phyloP scores from a whole-genome alignment of 1,139 yeast species.

The Blastobotrys proliferans region DNA sequence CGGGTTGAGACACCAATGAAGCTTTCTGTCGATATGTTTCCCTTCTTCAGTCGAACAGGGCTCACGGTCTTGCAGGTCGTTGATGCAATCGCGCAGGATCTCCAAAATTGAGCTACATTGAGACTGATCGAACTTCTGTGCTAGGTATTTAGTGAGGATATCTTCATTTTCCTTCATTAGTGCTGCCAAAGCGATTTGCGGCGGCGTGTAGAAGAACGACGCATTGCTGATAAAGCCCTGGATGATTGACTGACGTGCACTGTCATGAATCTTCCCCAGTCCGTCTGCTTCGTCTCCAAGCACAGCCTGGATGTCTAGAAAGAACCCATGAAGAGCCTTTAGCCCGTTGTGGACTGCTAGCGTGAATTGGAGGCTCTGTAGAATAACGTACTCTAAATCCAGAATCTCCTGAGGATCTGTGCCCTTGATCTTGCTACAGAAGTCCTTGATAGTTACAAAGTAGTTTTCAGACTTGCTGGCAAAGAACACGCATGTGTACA shows the following conservation, averaged over 20 bases:
- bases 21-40: slow-evolving; percentile 33
- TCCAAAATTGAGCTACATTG: slow-evolving; percentile 18
- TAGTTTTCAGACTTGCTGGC: slow-evolving; percentile 93
- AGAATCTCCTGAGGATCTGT: slow-evolving; percentile 61
- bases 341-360: slow-evolving; percentile 84
- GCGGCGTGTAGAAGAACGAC: slow-evolving; percentile 77
- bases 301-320: slow-evolving; percentile 76
- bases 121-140: slow-evolving; percentile 34
- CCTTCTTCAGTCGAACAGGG: slow-evolving; percentile 29
- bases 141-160: slow-evolving; percentile 63
- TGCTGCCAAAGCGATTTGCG: slow-evolving; percentile 90
- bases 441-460: slow-evolving; percentile 81
- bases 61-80: slow-evolving; percentile 18
- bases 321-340: slow-evolving; percentile 86
- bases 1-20: slow-evolving; percentile 30
- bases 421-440: slow-evolving; percentile 64
- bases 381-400: slow-evolving; percentile 70
- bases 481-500: slow-evolving; percentile 78
- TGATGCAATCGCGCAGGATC: slow-evolving; percentile 25
- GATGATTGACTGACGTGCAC: slow-evolving; percentile 59
- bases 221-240: slow-evolving; percentile 72
- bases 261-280: slow-evolving; percentile 50
- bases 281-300: slow-evolving; percentile 20
- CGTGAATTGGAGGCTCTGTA: slow-evolving; percentile 74
- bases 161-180: slow-evolving; percentile 57